Conservation (phyloP, 495 filamentous ascomycete genomes). For the Tuber aestivum region DNA sequence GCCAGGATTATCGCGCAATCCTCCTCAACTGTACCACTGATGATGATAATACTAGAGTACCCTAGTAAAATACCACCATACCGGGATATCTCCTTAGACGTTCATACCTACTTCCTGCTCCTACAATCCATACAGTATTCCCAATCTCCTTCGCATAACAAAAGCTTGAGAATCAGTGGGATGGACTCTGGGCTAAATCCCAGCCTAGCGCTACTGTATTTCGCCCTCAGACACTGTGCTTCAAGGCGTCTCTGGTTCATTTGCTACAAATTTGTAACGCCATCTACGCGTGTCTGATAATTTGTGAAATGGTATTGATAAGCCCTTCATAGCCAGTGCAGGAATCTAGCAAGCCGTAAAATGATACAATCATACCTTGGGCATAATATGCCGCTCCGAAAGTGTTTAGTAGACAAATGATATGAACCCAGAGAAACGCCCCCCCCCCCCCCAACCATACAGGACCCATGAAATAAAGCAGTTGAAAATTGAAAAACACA, state of each 20-base stretch:
- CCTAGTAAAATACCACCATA: not conserved
- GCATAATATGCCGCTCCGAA: not conserved
- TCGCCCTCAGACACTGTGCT: not conserved
- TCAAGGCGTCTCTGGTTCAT: not conserved
- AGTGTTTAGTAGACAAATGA: not conserved
- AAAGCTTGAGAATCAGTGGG: not conserved
- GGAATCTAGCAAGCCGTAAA: not conserved
- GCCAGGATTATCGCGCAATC: not conserved
- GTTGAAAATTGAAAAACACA: not conserved
- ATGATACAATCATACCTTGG: not conserved
- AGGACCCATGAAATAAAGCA: not conserved
- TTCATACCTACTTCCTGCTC: not conserved
- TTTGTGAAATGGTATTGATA: not conserved
- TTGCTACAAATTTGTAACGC: not conserved
- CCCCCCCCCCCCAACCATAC: not conserved
- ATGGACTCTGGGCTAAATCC: not conserved
- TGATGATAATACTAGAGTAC: not conserved
- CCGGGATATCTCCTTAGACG: not conserved
- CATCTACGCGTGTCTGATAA: not conserved
- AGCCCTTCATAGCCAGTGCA: not conserved
- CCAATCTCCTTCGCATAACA: not conserved
- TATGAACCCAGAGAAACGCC: conserved; percentile 1
- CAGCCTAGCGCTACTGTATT: not conserved
- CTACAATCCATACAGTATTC: not conserved
- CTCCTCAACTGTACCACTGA: not conserved